phyloP scores from a whole-genome alignment of 176 grass and related monocot species.

The Thalia dealbata region DNA sequence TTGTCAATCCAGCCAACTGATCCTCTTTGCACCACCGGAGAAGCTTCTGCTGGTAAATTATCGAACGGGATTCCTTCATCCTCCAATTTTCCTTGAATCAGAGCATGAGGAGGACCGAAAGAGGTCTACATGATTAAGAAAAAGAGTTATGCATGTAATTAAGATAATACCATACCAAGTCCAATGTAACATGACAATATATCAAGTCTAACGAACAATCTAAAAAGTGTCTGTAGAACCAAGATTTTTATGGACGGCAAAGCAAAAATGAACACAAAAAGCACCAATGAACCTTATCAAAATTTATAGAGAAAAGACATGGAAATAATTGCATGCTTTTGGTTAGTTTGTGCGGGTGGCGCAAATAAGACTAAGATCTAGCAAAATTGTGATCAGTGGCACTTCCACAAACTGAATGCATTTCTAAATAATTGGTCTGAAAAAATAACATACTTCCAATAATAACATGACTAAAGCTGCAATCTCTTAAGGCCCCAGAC shows the following conservation, averaged over 20 bases:
- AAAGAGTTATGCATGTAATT: too few species aligned
- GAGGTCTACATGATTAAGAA: slow-evolving; percentile 30
- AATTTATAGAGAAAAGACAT: background rate
- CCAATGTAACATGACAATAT: too few species aligned
- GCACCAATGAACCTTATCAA: too few species aligned
- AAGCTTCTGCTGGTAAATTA: slow-evolving; percentile 41
- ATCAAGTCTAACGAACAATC: too few species aligned
- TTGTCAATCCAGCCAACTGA: slow-evolving; percentile 63
- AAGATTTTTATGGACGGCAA: too few species aligned
- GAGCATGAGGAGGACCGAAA: slow-evolving; percentile 66
- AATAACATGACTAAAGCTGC: background rate
- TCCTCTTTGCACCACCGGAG: slow-evolving; percentile 37
- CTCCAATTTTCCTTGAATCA: slow-evolving; percentile 78
- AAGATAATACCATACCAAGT: too few species aligned
- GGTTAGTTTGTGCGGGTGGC: background rate
- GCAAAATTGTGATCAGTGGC: too few species aligned
- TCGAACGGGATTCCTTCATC: slow-evolving; percentile 42
- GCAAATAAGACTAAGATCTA: background rate
- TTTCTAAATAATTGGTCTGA: background rate
- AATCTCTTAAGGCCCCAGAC: too few species aligned
- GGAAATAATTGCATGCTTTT: background rate
- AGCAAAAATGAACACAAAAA: too few species aligned
- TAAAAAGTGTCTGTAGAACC: too few species aligned
- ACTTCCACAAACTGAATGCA: too few species aligned
- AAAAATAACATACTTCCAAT: background rate